phyloP scores from a whole-genome alignment of 768 basidiomycete species.

The Inosperma sp. region DNA sequence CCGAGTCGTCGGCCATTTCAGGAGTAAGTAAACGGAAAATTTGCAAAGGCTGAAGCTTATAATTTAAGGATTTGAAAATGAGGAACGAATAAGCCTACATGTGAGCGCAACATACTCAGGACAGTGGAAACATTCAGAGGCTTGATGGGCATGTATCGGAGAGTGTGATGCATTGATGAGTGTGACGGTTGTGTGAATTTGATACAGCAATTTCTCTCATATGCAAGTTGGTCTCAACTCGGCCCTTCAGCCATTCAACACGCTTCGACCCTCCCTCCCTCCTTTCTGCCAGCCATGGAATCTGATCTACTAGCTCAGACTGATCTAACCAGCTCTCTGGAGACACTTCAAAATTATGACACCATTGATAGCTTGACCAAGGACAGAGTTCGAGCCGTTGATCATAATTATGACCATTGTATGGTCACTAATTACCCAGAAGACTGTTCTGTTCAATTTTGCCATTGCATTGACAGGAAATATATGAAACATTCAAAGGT shows the following conservation, averaged over 20 bases:
- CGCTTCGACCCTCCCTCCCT: too few relatives aligned
- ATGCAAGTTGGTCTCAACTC: not conserved
- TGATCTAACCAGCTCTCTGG: not conserved
- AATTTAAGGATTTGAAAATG: too few relatives aligned
- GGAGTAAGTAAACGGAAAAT: too few relatives aligned
- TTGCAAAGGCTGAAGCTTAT: too few relatives aligned
- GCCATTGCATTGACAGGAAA: constrained; percentile 1
- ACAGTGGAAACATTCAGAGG: too few relatives aligned
- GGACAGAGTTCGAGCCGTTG: not conserved
- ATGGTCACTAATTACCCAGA: constrained; percentile 12
- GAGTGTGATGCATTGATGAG: too few relatives aligned
- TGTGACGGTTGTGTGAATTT: too few relatives aligned
- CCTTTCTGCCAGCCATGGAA: not conserved
- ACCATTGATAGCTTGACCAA: not conserved
- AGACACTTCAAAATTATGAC: not conserved
- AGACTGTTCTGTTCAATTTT: constrained; percentile 1
- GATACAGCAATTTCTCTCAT: not conserved
- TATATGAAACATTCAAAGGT: not conserved
- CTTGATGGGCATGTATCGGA: too few relatives aligned
- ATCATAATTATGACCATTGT: constrained; percentile 12
- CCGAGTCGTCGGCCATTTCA: too few relatives aligned
- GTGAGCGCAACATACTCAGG: too few relatives aligned
- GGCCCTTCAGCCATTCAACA: not conserved
- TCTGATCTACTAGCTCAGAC: too few relatives aligned
- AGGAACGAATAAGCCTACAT: too few relatives aligned